A percentile compares a stretch with the other conserved stretches of the same genome.
These are phyloP conservation scores for Corymbia calophylla DNA, from an alignment of 441 rosid species.

Conservation along the genomic window DNA sequence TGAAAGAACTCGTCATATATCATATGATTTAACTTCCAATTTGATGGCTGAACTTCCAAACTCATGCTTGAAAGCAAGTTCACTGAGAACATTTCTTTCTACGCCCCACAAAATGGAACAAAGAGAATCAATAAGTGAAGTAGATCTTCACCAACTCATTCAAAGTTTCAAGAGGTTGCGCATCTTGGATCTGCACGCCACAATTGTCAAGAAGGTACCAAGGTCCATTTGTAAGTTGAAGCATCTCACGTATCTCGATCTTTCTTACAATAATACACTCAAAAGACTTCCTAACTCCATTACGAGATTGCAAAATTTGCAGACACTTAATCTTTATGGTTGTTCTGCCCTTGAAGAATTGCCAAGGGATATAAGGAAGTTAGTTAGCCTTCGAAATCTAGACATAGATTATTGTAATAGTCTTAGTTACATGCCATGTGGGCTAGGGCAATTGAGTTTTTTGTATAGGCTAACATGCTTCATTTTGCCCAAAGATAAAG, in stretches of 20 bases:
- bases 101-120: fast-evolving
- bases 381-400: background rate
- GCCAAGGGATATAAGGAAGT: background rate
- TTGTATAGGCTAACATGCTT: background rate
- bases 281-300: background rate
- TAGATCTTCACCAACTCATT: background rate
- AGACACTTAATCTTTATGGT: background rate
- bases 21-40: background rate
- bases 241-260: background rate
- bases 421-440: background rate
- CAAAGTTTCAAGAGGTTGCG: background rate
- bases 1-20: background rate
- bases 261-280: background rate
- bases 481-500: background rate
- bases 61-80: background rate
- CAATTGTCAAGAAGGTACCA: background rate
- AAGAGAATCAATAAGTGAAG: background rate
- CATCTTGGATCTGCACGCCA: background rate
- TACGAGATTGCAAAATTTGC: background rate
- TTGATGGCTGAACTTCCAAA: fast-evolving
- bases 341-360: background rate
- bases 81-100: background rate
- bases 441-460: fast-evolving
- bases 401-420: background rate
- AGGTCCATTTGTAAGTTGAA: background rate